phyloP scores from a whole-genome alignment of 352 stramenopile genomes.

The Globisporangium mamillatum region DNA sequence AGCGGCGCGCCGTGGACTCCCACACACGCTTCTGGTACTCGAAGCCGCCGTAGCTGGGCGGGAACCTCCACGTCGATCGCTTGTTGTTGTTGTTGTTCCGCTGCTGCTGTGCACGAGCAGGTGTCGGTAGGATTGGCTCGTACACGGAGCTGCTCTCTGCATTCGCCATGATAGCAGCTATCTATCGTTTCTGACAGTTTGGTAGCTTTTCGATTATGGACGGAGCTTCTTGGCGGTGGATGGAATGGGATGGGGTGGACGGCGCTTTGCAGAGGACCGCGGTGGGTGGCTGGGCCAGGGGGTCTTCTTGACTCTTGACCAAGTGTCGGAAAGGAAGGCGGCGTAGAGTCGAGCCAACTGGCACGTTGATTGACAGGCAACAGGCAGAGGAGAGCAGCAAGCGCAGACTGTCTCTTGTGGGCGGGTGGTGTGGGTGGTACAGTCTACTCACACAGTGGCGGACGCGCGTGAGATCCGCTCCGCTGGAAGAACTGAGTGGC shows the following conservation, averaged over 20 bases:
- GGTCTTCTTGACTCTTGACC: neutral
- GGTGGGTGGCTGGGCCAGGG: neutral
- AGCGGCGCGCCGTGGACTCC: conserved; percentile 55
- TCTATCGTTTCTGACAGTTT: neutral
- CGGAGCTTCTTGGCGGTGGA: neutral
- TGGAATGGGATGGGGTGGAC: neutral
- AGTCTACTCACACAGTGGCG: neutral
- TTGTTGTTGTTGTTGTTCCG: neutral
- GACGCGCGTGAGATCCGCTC: neutral
- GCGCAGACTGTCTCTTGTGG: conserved; percentile 1
- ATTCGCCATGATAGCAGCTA: neutral
- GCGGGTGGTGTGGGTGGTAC: neutral
- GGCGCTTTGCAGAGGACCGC: neutral
- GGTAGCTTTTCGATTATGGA: neutral
- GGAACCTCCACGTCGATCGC: neutral
- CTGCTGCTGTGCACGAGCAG: neutral
- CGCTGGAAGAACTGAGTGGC: neutral
- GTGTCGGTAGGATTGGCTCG: conserved; percentile 14
- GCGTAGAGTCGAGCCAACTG: conserved; percentile 7
- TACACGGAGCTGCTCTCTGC: conserved; percentile 7
- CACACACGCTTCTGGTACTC: conserved; percentile 79
- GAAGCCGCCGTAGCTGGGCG: conserved; percentile 57
- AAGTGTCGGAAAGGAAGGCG: conserved; percentile 11
- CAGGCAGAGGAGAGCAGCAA: neutral
- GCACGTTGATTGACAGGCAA: neutral